Evolutionary conservation across 495 filamentous ascomycete species (phyloP), one percentile per base, ranked within the genome.

Genomic region (Oidiodendron maius): DNA sequence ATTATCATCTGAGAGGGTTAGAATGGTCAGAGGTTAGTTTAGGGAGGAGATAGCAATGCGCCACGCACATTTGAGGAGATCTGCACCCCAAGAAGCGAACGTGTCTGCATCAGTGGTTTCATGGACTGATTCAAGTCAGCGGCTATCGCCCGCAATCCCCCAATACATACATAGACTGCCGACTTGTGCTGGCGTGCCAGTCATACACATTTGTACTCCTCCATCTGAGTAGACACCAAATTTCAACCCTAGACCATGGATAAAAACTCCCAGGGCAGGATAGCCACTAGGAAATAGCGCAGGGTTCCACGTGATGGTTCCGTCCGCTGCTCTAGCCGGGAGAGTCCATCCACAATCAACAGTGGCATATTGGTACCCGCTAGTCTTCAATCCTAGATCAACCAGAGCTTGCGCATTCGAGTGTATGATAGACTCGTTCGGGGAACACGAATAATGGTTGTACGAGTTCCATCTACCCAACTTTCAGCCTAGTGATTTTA

Each of bases 151-250:
- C n/a, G n/a, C 28, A 32, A 32, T 32, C 28, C 28, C 28, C n/a
- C 28, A 39, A 48, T 2, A 48, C 52, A 9, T 41, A 55, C 46
- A 26, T 41, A 50, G 39, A 21, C 42, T 46, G 9, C 50, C 50
- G 25, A 30, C 43, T 24, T 52, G 50, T 11, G 32, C 44, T 6
- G 50, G 51, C 20, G 1, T 10, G 11, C 51, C 51, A 21, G 51
- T 54, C 51, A 54, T 54, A 20, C 51, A 50, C 20, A 42, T 54
- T 23, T 54, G 22, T 8, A 64, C 50, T 11, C 76, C 78, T 2
- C 67, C 71, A 32, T 76, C 74, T 12, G 73, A 73, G 49, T 81
- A 80, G 0, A 79, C 65, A 0, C 78, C 78, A 53, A 81, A 82
- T 28, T 72, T 60, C 17, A 81, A 50, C 1, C 68, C 70, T 2